Conservation (phyloP, 2,329 filamentous ascomycete species). For the Aspergillus ustus region DNA sequence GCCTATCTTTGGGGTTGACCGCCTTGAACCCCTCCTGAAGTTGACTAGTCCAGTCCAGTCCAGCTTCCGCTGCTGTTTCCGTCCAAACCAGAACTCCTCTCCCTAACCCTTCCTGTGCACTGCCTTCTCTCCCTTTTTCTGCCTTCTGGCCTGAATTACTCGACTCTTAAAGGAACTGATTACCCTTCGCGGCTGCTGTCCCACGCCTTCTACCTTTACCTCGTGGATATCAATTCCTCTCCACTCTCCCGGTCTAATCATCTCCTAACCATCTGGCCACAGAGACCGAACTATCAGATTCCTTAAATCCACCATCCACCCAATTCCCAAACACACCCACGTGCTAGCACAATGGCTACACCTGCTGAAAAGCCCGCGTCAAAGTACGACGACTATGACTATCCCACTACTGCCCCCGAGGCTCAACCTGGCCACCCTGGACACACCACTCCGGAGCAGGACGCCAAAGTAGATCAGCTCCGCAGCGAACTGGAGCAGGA, state of each 20-base stretch:
- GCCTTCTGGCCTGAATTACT: constrained; percentile 9
- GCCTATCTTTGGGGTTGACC: constrained; percentile 9
- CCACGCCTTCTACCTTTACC: constrained; percentile 2
- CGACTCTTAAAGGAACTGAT: neutral
- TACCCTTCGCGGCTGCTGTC: constrained; percentile 10
- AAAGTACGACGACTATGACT: constrained; percentile 97
- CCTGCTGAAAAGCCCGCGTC: constrained; percentile 62
- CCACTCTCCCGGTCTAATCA: constrained; percentile 22
- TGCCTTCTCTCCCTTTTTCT: constrained; percentile 14
- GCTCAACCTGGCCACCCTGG: constrained; percentile 80
- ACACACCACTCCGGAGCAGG: constrained; percentile 81
- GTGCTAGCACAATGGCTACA: constrained; percentile 36
- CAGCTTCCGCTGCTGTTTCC: constrained; percentile 16
- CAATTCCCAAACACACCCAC: constrained; percentile 7
- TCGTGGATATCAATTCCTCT: constrained; percentile 19
- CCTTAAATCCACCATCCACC: constrained; percentile 7
- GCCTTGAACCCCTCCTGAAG: constrained; percentile 19
- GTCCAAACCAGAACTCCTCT: constrained; percentile 18
- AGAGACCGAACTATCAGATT: constrained; percentile 7
- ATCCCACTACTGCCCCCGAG: constrained; percentile 75
- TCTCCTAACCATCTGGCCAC: constrained; percentile 24
- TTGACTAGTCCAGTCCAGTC: constrained; percentile 19
- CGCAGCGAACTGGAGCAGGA: constrained; percentile 81
- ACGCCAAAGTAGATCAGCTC: constrained; percentile 87
- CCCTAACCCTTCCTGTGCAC: constrained; percentile 4